phyloP scores from a whole-genome alignment of 2,329 filamentous ascomycete genomes.

The Colletotrichum sp. region DNA sequence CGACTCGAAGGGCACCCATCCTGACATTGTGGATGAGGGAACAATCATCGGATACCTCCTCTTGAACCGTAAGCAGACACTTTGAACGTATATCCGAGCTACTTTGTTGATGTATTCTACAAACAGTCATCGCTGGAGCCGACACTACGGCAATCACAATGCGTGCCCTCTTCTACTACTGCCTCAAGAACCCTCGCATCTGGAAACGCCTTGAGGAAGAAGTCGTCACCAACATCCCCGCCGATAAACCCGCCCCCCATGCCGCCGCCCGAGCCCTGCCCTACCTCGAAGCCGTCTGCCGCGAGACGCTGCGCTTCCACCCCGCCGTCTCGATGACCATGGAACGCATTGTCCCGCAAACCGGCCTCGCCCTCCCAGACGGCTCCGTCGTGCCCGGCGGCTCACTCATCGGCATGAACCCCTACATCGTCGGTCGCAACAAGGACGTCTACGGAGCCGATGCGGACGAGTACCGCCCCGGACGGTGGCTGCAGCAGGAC shows the following conservation, averaged over 20 bases:
- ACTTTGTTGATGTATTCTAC: background rate
- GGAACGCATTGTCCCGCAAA: slow-evolving; percentile 52
- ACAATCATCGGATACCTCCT: slow-evolving; percentile 33
- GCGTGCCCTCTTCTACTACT: slow-evolving; percentile 38
- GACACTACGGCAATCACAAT: slow-evolving; percentile 41
- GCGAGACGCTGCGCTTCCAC: slow-evolving; percentile 55
- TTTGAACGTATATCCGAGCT: background rate
- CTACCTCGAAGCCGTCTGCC: slow-evolving; percentile 57
- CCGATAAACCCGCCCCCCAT: slow-evolving; percentile 19
- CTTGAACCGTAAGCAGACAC: slow-evolving; percentile 26
- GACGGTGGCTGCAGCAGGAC: slow-evolving; percentile 48
- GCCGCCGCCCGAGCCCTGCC: slow-evolving; percentile 33
- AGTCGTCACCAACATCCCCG: slow-evolving; percentile 25
- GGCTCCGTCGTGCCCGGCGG: slow-evolving; percentile 39
- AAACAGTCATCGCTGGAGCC: slow-evolving; percentile 36
- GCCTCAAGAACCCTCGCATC: slow-evolving; percentile 34
- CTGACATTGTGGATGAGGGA: slow-evolving; percentile 39
- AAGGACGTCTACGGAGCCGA: slow-evolving; percentile 47
- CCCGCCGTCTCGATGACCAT: slow-evolving; percentile 52
- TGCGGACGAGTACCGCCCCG: slow-evolving; percentile 47
- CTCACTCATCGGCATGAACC: slow-evolving; percentile 45
- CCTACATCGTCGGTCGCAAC: slow-evolving; percentile 43
- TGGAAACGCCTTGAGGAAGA: slow-evolving; percentile 37
- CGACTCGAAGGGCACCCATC: slow-evolving; percentile 35
- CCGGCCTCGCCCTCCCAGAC: slow-evolving; percentile 39